phyloP scores from a whole-genome alignment of 2,329 filamentous ascomycete species.

The Aureobasidium melanogenum region DNA sequence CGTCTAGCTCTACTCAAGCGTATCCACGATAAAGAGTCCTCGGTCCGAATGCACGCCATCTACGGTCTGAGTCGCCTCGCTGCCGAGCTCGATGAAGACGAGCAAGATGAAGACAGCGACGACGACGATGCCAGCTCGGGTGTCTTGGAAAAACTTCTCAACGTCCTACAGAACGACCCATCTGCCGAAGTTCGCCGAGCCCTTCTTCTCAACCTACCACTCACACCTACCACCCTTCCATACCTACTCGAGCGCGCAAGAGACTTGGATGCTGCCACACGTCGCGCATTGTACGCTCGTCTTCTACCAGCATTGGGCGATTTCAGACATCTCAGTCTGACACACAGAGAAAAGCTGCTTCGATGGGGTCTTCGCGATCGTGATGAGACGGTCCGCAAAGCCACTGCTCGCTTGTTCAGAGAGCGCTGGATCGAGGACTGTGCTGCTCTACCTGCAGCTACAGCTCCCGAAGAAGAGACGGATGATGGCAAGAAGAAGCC shows the following conservation, averaged over 20 bases:
- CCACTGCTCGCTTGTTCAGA: slow-evolving; percentile 78
- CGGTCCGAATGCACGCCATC: slow-evolving; percentile 86
- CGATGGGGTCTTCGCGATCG: slow-evolving; percentile 91
- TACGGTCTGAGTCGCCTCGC: slow-evolving; percentile 80
- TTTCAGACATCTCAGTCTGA: slow-evolving; percentile 85
- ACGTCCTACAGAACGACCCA: slow-evolving; percentile 86
- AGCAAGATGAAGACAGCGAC: slow-evolving; percentile 56
- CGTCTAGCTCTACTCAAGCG: slow-evolving; percentile 72
- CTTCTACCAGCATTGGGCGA: slow-evolving; percentile 83
- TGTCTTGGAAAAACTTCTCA: slow-evolving; percentile 72
- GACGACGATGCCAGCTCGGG: slow-evolving; percentile 56
- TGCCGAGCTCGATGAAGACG: slow-evolving; percentile 57
- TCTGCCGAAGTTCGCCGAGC: slow-evolving; percentile 87
- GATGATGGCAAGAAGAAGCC: slow-evolving; percentile 43
- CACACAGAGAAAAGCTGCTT: slow-evolving; percentile 89
- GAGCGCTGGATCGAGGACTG: slow-evolving; percentile 98
- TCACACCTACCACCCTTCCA: slow-evolving; percentile 71
- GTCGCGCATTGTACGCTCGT: slow-evolving; percentile 77
- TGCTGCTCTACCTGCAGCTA: slow-evolving; percentile 55
- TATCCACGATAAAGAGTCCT: slow-evolving; percentile 86
- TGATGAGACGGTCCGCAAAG: slow-evolving; percentile 89
- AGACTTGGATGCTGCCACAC: slow-evolving; percentile 76
- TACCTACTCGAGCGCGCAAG: slow-evolving; percentile 84
- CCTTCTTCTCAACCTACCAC: slow-evolving; percentile 81
- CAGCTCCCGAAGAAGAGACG: slow-evolving; percentile 42